Conservation (phyloP, 805 yeast species). For the Hanseniaspora hatyaiensis region DNA sequence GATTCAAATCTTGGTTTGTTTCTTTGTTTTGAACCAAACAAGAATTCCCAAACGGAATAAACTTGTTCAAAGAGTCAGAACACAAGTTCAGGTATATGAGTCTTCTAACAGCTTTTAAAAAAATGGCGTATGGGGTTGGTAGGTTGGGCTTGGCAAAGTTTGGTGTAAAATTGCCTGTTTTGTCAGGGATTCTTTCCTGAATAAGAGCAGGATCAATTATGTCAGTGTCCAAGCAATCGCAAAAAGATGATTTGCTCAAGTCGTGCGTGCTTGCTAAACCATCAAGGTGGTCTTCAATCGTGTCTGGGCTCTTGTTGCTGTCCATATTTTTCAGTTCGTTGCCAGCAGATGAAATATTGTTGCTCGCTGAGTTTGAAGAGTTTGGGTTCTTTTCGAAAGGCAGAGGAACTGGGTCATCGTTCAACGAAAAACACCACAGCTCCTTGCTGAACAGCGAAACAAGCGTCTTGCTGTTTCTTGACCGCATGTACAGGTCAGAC, state of each 20-base stretch:
- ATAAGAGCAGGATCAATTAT: constrained; percentile 4
- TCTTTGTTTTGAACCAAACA: constrained; percentile 26
- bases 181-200: constrained; percentile 22
- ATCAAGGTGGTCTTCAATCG: not conserved
- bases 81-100: constrained; percentile 30
- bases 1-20: not conserved
- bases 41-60: constrained; percentile 44
- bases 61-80: constrained; percentile 26
- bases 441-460: constrained; percentile 34
- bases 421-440: constrained; percentile 35
- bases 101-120: constrained; percentile 40
- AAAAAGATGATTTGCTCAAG: not conserved
- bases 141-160: constrained; percentile 31
- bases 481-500: constrained; percentile 32
- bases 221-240: constrained; percentile 12
- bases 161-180: constrained; percentile 27
- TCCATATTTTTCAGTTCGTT: too few species aligned
- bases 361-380: too few species aligned
- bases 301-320: not conserved
- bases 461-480: constrained; percentile 29
- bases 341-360: too few species aligned
- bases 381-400: constrained; percentile 18
- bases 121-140: constrained; percentile 36
- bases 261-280: not conserved
- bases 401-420: constrained; percentile 31